Percentiles rank a stretch among this genome's conserved stretches.
phyloP scores from a whole-genome alignment of 768 basidiomycete genomes.

The Panaeolus papilionaceus region DNA sequence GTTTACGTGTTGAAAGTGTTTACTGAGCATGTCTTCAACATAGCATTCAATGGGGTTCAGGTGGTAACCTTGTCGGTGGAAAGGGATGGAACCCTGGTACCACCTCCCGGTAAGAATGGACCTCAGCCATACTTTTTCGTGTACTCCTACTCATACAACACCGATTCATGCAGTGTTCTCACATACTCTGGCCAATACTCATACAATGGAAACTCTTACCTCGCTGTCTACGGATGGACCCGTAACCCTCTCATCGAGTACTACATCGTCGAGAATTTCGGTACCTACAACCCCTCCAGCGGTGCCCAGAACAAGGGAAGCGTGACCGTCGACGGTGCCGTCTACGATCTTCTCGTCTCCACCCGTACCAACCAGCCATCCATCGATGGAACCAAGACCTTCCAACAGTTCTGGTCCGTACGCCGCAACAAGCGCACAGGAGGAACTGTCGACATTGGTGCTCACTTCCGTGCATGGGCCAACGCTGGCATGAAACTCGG shows the following conservation, averaged over 20 bases:
- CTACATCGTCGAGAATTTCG: conserved; percentile 14
- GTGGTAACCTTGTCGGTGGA: conserved; percentile 26
- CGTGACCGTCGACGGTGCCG: conserved; percentile 4
- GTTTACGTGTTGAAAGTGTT: not conserved
- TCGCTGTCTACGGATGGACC: conserved; percentile 17
- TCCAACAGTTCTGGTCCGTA: conserved; percentile 18
- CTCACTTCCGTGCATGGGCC: conserved; percentile 12
- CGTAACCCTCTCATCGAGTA: conserved; percentile 17
- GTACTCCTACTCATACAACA: too few relatives aligned
- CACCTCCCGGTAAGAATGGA: not conserved
- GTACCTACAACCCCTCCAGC: conserved; percentile 2
- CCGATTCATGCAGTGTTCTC: not conserved
- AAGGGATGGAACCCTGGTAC: conserved; percentile 8
- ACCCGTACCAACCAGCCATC: conserved; percentile 16
- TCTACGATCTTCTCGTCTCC: not conserved
- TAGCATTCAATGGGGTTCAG: not conserved
- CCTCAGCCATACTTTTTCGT: too few relatives aligned
- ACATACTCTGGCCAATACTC: conserved; percentile 3
- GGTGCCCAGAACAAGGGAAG: not conserved
- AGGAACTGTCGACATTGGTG: conserved; percentile 1
- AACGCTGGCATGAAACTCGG: conserved; percentile 13
- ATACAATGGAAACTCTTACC: conserved; percentile 4
- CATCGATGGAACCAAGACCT: conserved; percentile 15
- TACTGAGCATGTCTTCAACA: not conserved
- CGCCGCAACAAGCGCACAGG: not conserved